phyloP scores from a whole-genome alignment of 306 rosid species.

The Sechiopsis laciniata region DNA sequence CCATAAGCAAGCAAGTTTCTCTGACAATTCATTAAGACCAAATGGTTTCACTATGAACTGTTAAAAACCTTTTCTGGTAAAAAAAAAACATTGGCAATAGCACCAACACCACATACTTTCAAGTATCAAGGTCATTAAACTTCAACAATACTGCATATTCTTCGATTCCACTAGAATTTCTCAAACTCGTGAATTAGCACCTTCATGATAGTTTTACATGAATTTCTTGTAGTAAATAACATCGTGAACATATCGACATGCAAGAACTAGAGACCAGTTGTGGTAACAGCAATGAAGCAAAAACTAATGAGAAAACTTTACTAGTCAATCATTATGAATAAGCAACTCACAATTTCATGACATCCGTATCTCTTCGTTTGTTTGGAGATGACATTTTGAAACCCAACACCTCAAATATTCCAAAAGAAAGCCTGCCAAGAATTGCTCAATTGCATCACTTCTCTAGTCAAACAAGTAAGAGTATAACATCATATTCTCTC shows the following conservation, averaged over 20 bases:
- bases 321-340: background rate
- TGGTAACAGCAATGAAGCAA: background rate
- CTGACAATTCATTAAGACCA: background rate
- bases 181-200: conserved; percentile 5
- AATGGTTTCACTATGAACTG: background rate
- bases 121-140: background rate
- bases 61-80: background rate
- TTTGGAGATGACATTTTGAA: conserved; percentile 91
- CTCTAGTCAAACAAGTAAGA: no score
- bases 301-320: conserved; percentile 4
- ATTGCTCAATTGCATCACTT: conserved; percentile 9
- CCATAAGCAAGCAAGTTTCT: background rate
- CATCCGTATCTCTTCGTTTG: conserved; percentile 99
- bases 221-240: background rate
- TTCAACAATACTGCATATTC: background rate
- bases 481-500: conserved; percentile 1
- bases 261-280: background rate
- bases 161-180: background rate
- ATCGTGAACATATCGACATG: background rate
- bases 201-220: background rate
- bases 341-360: conserved; percentile 84
- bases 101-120: background rate
- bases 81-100: background rate
- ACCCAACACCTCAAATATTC: conserved; percentile 27
- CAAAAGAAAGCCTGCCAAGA: conserved; percentile 37